phyloP scores from a whole-genome alignment of 768 basidiomycete genomes.

The Amanita muscaria region DNA sequence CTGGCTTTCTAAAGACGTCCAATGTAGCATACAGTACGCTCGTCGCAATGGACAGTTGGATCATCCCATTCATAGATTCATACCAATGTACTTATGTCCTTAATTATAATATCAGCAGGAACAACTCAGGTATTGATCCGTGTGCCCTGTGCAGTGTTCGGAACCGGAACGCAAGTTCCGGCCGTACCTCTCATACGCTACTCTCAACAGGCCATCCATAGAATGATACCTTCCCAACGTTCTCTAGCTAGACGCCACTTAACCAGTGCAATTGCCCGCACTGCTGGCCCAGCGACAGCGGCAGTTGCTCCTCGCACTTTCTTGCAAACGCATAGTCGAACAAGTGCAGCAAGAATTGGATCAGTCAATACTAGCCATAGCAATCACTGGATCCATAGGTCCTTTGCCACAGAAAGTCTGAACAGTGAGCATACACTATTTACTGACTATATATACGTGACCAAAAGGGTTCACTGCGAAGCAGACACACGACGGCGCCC shows the following conservation, averaged over 20 bases:
- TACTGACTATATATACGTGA: background rate
- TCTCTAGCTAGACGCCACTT: constrained; percentile 22
- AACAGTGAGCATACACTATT: background rate
- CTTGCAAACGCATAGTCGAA: background rate
- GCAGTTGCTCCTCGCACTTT: constrained; percentile 9
- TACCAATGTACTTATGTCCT: too few relatives aligned
- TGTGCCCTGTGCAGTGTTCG: too few relatives aligned
- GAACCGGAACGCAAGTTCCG: background rate
- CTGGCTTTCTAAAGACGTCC: too few relatives aligned
- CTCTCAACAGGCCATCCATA: background rate
- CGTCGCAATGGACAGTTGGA: too few relatives aligned
- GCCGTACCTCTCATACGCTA: background rate
- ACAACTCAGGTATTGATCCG: too few relatives aligned
- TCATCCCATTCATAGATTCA: too few relatives aligned
- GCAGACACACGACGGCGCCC: constrained; percentile 20
- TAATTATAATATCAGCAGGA: too few relatives aligned
- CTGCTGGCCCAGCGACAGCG: background rate
- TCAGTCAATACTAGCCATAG: background rate
- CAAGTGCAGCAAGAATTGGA: background rate
- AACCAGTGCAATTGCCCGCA: constrained; percentile 12
- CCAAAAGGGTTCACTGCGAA: too few relatives aligned
- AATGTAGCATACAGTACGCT: too few relatives aligned
- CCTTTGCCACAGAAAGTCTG: background rate
- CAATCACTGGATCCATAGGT: background rate
- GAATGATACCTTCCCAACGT: constrained; percentile 31